Conservation (phyloP, 495 filamentous ascomycete species). For the Aspergillus nidulans region DNA sequence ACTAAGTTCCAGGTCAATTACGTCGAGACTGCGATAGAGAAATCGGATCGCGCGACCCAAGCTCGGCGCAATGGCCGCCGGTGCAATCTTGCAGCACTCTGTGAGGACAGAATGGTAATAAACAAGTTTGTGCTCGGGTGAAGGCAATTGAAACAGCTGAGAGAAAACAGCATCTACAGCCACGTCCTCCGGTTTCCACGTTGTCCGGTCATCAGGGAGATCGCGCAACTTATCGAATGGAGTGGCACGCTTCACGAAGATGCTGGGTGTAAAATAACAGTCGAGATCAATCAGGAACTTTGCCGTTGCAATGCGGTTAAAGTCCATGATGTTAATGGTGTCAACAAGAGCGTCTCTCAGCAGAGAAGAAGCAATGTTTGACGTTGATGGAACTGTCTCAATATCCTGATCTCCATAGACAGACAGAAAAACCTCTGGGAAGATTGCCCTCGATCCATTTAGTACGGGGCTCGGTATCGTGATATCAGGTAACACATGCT, state of each 20-base stretch:
- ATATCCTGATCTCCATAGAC: conserved; percentile 85
- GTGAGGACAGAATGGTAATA: conserved; percentile 96
- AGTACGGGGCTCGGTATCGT: conserved; percentile 68
- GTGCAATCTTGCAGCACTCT: conserved; percentile 90
- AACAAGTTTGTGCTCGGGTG: conserved; percentile 86
- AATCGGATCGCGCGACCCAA: conserved; percentile 90
- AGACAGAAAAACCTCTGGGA: conserved; percentile 91
- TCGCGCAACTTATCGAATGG: conserved; percentile 86
- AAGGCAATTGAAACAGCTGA: conserved; percentile 83
- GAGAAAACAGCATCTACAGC: conserved; percentile 96
- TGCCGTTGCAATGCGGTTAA: conserved; percentile 81
- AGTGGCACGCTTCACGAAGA: conserved; percentile 88
- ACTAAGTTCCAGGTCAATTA: conserved; percentile 80
- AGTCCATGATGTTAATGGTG: conserved; percentile 90
- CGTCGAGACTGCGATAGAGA: conserved; percentile 73
- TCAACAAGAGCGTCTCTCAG: conserved; percentile 84
- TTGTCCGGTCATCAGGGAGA: conserved; percentile 55
- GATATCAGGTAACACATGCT: conserved; percentile 72
- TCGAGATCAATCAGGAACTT: conserved; percentile 91
- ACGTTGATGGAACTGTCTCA: conserved; percentile 79
- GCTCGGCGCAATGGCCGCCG: conserved; percentile 92
- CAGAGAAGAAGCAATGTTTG: conserved; percentile 71
- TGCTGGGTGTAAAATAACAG: conserved; percentile 83
- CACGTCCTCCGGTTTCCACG: conserved; percentile 98
- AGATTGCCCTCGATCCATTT: conserved; percentile 68